Evolutionary conservation across 2,329 filamentous ascomycete genomes (phyloP).

Genomic region (Exophiala alcalophila): DNA sequence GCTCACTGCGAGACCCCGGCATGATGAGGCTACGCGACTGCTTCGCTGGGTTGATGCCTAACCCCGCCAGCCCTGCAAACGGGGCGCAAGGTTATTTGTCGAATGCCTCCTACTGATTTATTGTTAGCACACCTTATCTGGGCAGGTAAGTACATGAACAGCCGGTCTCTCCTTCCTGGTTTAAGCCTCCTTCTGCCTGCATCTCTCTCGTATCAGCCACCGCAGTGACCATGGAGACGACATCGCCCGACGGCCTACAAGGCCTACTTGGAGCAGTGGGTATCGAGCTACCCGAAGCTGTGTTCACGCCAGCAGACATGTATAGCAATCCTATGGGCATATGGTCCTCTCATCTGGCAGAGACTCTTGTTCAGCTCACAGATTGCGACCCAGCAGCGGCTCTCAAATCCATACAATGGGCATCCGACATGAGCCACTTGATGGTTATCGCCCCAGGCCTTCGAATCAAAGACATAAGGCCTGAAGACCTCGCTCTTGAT

Average conservation of each 20-base stretch:
- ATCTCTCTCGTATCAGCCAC: too few relatives aligned
- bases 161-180: too few relatives aligned
- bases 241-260: constrained; percentile 30
- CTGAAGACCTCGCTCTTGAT: constrained; percentile 59
- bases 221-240: constrained; percentile 19
- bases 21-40: too few relatives aligned
- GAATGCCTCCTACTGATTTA: too few relatives aligned
- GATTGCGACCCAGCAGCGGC: constrained; percentile 69
- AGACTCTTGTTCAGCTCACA: constrained; percentile 64
- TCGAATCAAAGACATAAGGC: constrained; percentile 69
- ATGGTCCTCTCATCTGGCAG: constrained; percentile 73
- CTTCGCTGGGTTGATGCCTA: too few relatives aligned
- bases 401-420: constrained; percentile 75
- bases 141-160: too few relatives aligned
- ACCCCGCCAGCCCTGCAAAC: too few relatives aligned
- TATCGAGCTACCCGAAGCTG: constrained; percentile 22
- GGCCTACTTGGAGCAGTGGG: constrained; percentile 29
- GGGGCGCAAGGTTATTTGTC: too few relatives aligned
- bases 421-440: constrained; percentile 78
- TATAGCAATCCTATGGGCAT: constrained; percentile 72
- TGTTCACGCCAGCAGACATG: constrained; percentile 21
- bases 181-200: too few relatives aligned
- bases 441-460: constrained; percentile 76
- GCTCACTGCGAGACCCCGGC: too few relatives aligned
- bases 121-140: too few relatives aligned